Base-by-base conservation (phyloP, 2,329 filamentous ascomycete genomes). In the Rutstroemia sp. region DNA sequence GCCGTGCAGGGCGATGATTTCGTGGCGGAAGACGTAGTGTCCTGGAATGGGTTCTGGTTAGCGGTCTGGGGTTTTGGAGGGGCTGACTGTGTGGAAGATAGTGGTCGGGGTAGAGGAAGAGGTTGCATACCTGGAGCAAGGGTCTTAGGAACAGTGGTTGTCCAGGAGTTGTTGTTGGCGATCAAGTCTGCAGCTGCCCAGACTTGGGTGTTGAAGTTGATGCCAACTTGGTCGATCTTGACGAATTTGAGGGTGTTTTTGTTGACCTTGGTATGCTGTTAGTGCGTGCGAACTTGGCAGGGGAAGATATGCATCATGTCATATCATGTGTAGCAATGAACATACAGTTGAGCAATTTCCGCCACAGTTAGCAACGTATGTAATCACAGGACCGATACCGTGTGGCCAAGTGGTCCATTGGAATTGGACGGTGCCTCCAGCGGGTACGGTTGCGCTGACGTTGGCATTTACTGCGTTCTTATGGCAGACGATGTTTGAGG, bases 1-100 rank as follows among this genome's bases (percentile, higher is more conserved):
- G 6, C 54, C 54, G 38, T 67, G 64, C 0, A 60, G 47, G 1
- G 65, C 65, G 9, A 67, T 64, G 17, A 70, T 81, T 45, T 82
- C 79, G 62, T 81, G 78, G 2, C 79, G 72, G 34, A 82, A 65
- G 34, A 82, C 76, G 60, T 81, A 82, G 59, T 76, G 72, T 1
- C 78, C 78, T 0, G 74, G 61, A 3, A 63, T 67, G 46, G 79
- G 68, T 19, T 71, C 67, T 0, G 60, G 51, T 14, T 77, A 8
- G 9, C 3, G 3, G 2, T 0, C 3, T 6, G 2, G 3, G 23
- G 16, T 44, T 5, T 19, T 19, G 19, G 19, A 19, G 4, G 2
- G 5, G 4, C 23, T 23, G 14, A 7, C 9, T 19, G 3, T 19
- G 19, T 2, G n/a, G n/a, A n/a, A n/a, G n/a, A n/a, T n/a, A n/a